A percentile compares a stretch with the other conserved stretches of the same genome.
Conservation (phyloP, 2,329 filamentous ascomycete genomes). For the Clonostachys byssicola region DNA sequence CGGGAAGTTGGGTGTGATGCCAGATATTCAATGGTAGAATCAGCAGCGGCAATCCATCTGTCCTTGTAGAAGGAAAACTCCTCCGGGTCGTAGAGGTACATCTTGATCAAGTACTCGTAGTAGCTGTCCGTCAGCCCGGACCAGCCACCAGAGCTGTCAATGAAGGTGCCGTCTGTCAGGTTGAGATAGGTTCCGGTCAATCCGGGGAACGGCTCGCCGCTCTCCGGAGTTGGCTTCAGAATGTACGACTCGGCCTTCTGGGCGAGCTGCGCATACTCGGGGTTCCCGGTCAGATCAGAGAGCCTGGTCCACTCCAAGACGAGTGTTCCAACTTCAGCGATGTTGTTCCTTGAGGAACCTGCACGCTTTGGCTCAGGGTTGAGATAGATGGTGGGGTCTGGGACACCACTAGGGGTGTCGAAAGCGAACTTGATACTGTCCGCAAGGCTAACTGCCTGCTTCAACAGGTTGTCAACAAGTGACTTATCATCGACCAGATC, state of each 20-base stretch:
- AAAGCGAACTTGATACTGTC: constrained; percentile 75
- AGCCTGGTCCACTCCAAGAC: constrained; percentile 82
- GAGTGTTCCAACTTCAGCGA: constrained; percentile 74
- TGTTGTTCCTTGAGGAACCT: constrained; percentile 55
- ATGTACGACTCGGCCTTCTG: constrained; percentile 68
- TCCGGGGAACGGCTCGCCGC: constrained; percentile 67
- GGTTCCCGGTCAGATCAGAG: constrained; percentile 68
- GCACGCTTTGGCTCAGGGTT: constrained; percentile 41
- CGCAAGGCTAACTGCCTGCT: constrained; percentile 65
- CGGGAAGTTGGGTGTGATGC: constrained; percentile 62
- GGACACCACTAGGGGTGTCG: constrained; percentile 70
- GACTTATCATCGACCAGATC: constrained; percentile 34
- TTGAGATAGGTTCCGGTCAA: constrained; percentile 66
- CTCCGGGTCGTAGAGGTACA: constrained; percentile 73
- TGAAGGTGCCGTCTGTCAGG: constrained; percentile 61
- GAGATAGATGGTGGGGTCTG: constrained; percentile 65
- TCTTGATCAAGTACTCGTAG: constrained; percentile 90
- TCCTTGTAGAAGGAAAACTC: constrained; percentile 65
- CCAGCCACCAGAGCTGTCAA: constrained; percentile 69
- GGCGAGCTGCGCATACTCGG: constrained; percentile 60
- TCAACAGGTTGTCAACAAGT: constrained; percentile 55
- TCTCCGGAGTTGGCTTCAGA: constrained; percentile 49
- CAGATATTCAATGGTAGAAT: constrained; percentile 71
- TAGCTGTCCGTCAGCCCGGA: constrained; percentile 73
- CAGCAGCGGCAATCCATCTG: constrained; percentile 70